Evolutionary conservation across 2,329 filamentous ascomycete species (phyloP).

Genomic region (Drechslerella dactyloides): DNA sequence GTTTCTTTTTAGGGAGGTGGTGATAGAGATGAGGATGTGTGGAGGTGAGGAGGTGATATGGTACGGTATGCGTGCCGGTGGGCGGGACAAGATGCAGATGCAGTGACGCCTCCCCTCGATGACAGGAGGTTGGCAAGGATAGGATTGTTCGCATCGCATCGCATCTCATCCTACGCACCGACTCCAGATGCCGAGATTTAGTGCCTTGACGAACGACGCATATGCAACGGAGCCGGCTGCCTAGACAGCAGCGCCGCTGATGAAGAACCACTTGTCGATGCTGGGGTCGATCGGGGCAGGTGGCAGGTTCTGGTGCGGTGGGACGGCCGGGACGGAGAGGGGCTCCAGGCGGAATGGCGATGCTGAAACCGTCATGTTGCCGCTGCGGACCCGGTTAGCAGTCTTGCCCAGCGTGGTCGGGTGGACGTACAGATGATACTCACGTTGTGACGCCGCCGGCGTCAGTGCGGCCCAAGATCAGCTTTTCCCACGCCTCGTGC

Average conservation of each 20-base stretch:
- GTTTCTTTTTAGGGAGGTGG: too few species aligned
- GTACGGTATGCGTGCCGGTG: too few species aligned
- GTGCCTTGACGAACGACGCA: not conserved
- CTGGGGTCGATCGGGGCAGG: constrained; percentile 90
- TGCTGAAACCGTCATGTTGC: constrained; percentile 78
- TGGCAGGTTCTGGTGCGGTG: constrained; percentile 76
- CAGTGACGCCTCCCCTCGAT: too few species aligned
- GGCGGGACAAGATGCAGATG: too few species aligned
- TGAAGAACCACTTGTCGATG: constrained; percentile 99
- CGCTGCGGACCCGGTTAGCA: constrained; percentile 62
- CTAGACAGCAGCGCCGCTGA: constrained; percentile 90
- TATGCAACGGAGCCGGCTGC: not conserved
- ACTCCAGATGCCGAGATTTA: not conserved
- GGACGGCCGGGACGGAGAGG: constrained; percentile 76
- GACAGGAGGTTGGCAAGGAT: too few species aligned
- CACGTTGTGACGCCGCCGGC: constrained; percentile 81
- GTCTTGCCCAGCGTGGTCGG: constrained; percentile 25
- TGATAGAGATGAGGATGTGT: too few species aligned
- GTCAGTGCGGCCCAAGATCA: constrained; percentile 86
- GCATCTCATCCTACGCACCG: not conserved
- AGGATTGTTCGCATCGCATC: too few species aligned
- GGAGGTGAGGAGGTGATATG: too few species aligned
- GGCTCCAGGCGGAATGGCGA: constrained; percentile 75
- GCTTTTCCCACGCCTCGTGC: constrained; percentile 93
- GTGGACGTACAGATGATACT: constrained; percentile 58